These are phyloP conservation scores for Boletus huronensis DNA, from an alignment of 768 basidiomycete genomes.

Conservation along the genomic window DNA sequence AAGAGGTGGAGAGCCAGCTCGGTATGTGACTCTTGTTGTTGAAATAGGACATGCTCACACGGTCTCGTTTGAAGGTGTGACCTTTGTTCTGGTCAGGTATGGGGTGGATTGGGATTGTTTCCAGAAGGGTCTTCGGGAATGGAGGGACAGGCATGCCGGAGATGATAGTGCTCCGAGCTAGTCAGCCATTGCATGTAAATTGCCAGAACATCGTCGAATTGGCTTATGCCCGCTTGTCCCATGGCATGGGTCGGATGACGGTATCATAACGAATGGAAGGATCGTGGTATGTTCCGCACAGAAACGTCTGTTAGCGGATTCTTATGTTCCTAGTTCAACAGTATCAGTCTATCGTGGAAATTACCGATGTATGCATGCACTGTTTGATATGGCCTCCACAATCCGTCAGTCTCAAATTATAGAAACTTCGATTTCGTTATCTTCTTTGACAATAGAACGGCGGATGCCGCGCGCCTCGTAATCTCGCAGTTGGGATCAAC, in stretches of 20 bases:
- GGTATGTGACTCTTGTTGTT: conserved; percentile 33
- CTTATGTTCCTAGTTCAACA: not conserved
- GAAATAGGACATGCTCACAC: not conserved
- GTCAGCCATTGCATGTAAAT: not conserved
- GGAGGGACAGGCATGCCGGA: conserved; percentile 51
- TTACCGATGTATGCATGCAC: not conserved
- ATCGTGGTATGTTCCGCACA: conserved; percentile 6
- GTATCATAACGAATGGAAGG: not conserved
- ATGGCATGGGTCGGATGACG: not conserved
- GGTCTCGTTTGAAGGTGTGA: conserved; percentile 59
- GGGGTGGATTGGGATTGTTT: conserved; percentile 63
- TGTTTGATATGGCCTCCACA: not conserved
- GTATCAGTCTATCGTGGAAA: conserved; percentile 10
- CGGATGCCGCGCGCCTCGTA: conserved; percentile 1
- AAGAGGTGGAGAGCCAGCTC: conserved; percentile 49
- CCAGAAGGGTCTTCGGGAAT: conserved; percentile 65
- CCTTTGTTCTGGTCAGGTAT: conserved; percentile 66
- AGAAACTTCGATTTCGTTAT: not conserved
- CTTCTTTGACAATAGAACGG: conserved; percentile 6
- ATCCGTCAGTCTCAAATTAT: not conserved
- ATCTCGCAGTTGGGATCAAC: not conserved
- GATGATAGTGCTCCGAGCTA: conserved; percentile 9
- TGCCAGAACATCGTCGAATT: not conserved
- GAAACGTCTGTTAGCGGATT: not conserved
- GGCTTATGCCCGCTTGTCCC: not conserved